Conservation (phyloP, 1,139 yeast genomes). For the Candida anutae region DNA sequence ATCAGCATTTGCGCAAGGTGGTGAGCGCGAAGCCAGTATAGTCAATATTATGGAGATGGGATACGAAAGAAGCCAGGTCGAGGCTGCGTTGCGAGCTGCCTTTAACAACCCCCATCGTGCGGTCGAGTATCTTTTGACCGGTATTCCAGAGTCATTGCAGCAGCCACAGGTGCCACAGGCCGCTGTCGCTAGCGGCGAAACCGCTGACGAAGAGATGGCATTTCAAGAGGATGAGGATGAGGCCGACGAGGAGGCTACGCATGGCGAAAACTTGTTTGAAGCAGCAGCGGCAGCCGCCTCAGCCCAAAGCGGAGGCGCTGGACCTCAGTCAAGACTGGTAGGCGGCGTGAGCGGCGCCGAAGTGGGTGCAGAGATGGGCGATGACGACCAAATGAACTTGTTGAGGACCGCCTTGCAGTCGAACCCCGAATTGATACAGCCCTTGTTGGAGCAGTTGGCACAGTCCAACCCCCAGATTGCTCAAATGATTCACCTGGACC, state of each 20-base stretch:
- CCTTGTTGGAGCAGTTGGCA: conserved; percentile 74
- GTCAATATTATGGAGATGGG: conserved; percentile 94
- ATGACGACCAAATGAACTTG: conserved; percentile 51
- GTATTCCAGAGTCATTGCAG: conserved; percentile 68
- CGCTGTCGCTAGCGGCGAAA: conserved; percentile 11
- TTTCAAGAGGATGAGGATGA: conserved; percentile 17
- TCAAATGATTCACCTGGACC: conserved; percentile 72
- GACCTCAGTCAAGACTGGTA: background rate
- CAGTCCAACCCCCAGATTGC: conserved; percentile 84
- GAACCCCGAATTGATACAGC: conserved; percentile 85
- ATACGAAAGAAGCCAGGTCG: conserved; percentile 80
- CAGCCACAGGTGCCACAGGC: conserved; percentile 19
- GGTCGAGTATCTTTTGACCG: conserved; percentile 86
- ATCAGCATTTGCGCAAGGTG: conserved; percentile 55
- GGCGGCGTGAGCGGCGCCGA: conserved; percentile 4
- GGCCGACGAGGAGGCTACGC: conserved; percentile 14
- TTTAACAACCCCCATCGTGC: conserved; percentile 98
- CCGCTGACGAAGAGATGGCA: conserved; percentile 12
- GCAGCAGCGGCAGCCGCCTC: conserved; percentile 63
- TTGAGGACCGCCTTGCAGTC: conserved; percentile 74
- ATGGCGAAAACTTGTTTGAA: conserved; percentile 53
- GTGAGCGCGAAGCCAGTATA: conserved; percentile 60
- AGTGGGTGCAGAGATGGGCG: conserved; percentile 21
- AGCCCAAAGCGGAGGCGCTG: conserved; percentile 9
- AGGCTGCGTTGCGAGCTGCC: conserved; percentile 89